Base-by-base conservation (phyloP, 768 basidiomycete genomes). In the Lactifluus hygrophoroides region DNA sequence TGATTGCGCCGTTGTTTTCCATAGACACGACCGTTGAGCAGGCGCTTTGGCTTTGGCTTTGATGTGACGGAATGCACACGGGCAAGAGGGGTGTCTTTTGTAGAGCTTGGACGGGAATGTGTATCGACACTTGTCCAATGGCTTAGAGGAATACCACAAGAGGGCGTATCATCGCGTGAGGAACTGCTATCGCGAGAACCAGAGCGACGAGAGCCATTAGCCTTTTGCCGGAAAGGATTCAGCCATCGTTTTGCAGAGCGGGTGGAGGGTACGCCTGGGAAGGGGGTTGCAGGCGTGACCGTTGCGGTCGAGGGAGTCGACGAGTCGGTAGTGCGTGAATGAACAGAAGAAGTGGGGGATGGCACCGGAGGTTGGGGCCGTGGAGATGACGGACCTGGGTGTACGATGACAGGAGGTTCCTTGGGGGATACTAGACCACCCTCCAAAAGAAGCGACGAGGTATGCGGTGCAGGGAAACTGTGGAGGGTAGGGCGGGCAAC, bases 21-120 rank as follows among this genome's bases (percentile, higher is more conserved):
- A 63, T 93, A 93, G 0, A 91, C 79, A 25, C 91, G 77, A 0
- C 90, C 90, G 64, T 93, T 93, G 59, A 93, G 77, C 83, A 93
- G 84, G 55, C 77, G 79, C 3, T 63, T 62, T 38, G 56, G 79
- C 3, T 63, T 62, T 38, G 56, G 52, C 17, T 28, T 40, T 10
- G 52, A 23, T 28, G 35, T 13, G 10, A 48, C 48, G 5, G 61
- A 51, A 27, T 28, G 56, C 13, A 23, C 48, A 23, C 53, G 52
- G 17, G 19, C 23, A 17, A 60, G 61, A 11, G 58, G 48, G 1
- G 17, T 52, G 9, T 13, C 44, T 14, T 30, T 47, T 16, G 17
- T 19, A 2, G 48, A 40, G 23, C 19, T 40, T 14, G 30, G 2
- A 13, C 49, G 59, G 35, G n/a, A 42, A 35, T 13, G 14, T 0